phyloP scores from a whole-genome alignment of 768 basidiomycete species.

The Phaeotremella skinneri region DNA sequence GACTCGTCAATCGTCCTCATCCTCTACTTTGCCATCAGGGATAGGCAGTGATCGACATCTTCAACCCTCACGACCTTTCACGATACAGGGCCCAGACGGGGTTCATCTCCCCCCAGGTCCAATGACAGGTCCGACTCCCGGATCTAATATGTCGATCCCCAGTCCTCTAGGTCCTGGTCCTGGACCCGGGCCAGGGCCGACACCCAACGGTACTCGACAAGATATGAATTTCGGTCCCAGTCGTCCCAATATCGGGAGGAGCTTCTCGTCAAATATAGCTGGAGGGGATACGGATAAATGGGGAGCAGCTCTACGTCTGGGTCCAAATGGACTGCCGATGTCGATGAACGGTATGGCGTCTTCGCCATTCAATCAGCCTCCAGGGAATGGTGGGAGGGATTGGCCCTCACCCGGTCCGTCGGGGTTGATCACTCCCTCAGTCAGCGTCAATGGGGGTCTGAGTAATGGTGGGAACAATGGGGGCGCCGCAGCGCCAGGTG shows the following conservation, averaged over 20 bases:
- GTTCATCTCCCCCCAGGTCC: constrained; percentile 14
- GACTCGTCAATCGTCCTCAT: constrained; percentile 7
- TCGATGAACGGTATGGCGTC: neutral
- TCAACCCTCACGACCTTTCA: constrained; percentile 4
- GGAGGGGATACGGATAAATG: constrained; percentile 25
- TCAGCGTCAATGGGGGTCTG: constrained; percentile 7
- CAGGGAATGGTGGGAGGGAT: constrained; percentile 7
- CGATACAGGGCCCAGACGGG: constrained; percentile 9
- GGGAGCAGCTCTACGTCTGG: constrained; percentile 5
- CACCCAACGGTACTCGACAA: neutral
- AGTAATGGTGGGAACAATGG: constrained; percentile 20
- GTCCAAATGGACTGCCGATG: neutral
- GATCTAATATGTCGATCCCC: neutral
- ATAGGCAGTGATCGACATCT: constrained; percentile 7
- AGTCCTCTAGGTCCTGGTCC: neutral
- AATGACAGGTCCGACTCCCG: constrained; percentile 17
- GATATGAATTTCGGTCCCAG: constrained; percentile 1
- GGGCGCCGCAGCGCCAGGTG: constrained; percentile 33
- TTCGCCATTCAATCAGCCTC: neutral
- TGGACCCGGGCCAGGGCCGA: neutral
- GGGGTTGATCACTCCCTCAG: constrained; percentile 13
- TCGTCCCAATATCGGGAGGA: constrained; percentile 29
- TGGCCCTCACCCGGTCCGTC: constrained; percentile 23
- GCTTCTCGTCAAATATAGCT: constrained; percentile 28
- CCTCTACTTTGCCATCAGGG: neutral